phyloP scores from a whole-genome alignment of 2,329 filamentous ascomycete genomes.

The Daldinia sp. region DNA sequence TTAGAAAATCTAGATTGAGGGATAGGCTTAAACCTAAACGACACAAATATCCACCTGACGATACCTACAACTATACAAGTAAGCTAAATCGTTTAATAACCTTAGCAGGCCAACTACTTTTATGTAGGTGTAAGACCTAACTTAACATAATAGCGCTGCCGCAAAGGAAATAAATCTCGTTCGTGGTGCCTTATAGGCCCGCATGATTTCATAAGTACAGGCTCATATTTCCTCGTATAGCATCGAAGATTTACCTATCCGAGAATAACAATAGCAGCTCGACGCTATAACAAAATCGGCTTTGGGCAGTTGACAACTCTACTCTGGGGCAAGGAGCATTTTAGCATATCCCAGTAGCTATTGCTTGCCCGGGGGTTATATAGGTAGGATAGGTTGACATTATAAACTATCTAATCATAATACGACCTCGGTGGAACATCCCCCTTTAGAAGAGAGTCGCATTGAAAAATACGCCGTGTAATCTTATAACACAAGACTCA shows the following conservation, averaged over 20 bases:
- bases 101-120: no score
- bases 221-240: no score
- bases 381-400: neutral
- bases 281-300: neutral
- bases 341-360: neutral
- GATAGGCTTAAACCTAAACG: no score
- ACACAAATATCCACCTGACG: no score
- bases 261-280: neutral
- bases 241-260: neutral
- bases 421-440: constrained; percentile 25
- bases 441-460: constrained; percentile 23
- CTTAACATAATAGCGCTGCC: no score
- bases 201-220: no score
- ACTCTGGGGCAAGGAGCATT: neutral
- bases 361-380: neutral
- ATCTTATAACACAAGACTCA: neutral
- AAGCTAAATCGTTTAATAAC: no score
- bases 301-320: neutral
- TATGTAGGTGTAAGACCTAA: no score
- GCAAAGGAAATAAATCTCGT: no score
- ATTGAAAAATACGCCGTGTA: neutral
- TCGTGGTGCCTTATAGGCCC: no score
- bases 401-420: neutral
- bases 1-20: no score
- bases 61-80: no score